These are phyloP conservation scores for Urtica urens DNA, from an alignment of 306 rosid species.

Conservation along the genomic window DNA sequence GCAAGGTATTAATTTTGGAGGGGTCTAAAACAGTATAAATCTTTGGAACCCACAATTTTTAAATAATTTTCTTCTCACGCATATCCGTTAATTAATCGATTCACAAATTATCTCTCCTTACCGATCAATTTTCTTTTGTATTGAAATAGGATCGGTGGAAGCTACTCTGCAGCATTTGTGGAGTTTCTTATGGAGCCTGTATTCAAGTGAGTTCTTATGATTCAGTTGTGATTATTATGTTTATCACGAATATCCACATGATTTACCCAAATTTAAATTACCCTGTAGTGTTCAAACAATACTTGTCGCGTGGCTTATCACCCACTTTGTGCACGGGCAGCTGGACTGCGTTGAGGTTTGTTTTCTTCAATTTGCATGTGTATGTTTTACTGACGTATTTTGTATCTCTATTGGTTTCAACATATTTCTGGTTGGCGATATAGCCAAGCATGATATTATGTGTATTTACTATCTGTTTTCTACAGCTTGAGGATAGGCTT, in stretches of 20 bases:
- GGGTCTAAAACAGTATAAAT: too few species aligned
- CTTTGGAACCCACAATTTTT: too few species aligned
- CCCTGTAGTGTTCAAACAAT: conserved; percentile 77
- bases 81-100: too few species aligned
- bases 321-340: conserved; percentile 99
- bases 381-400: not conserved
- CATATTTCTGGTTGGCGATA: not conserved
- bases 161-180: conserved; percentile 89
- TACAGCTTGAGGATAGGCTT: conserved; percentile 84
- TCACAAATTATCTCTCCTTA: too few species aligned
- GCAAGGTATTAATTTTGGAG: conserved; percentile 70
- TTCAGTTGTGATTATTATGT: not conserved
- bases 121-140: not conserved
- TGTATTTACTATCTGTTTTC: conserved; percentile 14
- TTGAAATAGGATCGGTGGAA: conserved; percentile 93
- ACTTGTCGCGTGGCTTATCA: conserved; percentile 92
- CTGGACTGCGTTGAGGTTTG: conserved; percentile 99
- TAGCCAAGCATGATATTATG: conserved; percentile 4
- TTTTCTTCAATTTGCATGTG: conserved; percentile 9
- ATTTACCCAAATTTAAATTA: not conserved
- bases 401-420: not conserved
- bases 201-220: conserved; percentile 64
- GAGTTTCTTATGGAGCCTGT: conserved; percentile 96
- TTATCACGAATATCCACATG: not conserved
- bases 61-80: too few species aligned